Evolutionary conservation across 2,329 filamentous ascomycete genomes (phyloP).

Genomic region (Claviceps spartinae): DNA sequence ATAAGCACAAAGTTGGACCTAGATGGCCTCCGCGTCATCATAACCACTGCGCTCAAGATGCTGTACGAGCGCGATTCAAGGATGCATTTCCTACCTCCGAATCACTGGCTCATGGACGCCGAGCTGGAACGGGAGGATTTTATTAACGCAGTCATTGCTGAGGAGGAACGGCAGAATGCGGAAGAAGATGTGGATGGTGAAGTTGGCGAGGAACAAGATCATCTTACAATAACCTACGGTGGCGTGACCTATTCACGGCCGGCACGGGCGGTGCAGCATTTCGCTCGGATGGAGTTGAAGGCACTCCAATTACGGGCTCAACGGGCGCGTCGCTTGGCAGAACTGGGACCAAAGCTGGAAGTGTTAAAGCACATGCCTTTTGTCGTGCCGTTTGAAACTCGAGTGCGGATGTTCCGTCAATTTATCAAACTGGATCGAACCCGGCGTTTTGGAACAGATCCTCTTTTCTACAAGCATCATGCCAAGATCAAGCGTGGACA

Average conservation of each 20-base stretch:
- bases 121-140: conserved; percentile 84
- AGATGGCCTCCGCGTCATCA: conserved; percentile 63
- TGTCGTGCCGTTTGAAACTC: conserved; percentile 80
- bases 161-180: conserved; percentile 65
- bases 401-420: conserved; percentile 85
- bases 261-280: too few relatives aligned
- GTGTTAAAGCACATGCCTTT: conserved; percentile 95
- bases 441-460: conserved; percentile 12
- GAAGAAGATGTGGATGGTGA: conserved; percentile 26
- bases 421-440: conserved; percentile 65
- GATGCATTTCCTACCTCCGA: conserved; percentile 65
- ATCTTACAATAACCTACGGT: too few relatives aligned
- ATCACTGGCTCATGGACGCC: conserved; percentile 86
- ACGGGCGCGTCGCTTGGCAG: conserved; percentile 58
- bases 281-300: conserved; percentile 38
- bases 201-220: conserved; percentile 12
- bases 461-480: conserved; percentile 40
- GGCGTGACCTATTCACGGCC: too few relatives aligned
- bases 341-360: conserved; percentile 74
- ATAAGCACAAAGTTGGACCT: conserved; percentile 41
- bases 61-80: conserved; percentile 89
- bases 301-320: conserved; percentile 52
- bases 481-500: conserved; percentile 66
- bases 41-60: conserved; percentile 71
- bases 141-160: conserved; percentile 69